Evolutionary conservation across 305 asterid genomes (phyloP).

Genomic region (Lippia alba): DNA sequence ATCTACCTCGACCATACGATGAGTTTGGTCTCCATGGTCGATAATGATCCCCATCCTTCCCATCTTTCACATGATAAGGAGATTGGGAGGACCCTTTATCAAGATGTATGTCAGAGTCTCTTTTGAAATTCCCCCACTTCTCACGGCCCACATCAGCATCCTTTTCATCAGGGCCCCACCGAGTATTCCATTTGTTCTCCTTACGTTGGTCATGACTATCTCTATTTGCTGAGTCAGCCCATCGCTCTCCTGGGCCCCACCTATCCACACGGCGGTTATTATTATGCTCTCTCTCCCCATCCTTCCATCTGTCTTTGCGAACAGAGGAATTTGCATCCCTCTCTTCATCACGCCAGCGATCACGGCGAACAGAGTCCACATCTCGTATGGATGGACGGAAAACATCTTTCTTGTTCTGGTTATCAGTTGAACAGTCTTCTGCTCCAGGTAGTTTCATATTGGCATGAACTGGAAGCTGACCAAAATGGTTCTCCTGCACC

Average conservation of each 20-base stretch:
- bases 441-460: conserved; percentile 54
- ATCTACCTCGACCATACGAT: conserved; percentile 75
- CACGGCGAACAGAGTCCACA: conserved; percentile 73
- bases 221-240: conserved; percentile 75
- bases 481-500: conserved; percentile 66
- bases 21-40: conserved; percentile 82
- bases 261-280: conserved; percentile 69
- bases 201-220: conserved; percentile 81
- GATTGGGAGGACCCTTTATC: conserved; percentile 61
- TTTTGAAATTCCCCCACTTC: conserved; percentile 66
- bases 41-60: conserved; percentile 72
- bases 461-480: conserved; percentile 42
- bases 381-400: conserved; percentile 91
- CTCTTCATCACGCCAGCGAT: conserved; percentile 96
- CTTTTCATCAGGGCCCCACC: conserved; percentile 89
- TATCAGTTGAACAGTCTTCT: conserved; percentile 54
- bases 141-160: conserved; percentile 61
- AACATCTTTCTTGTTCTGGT: conserved; percentile 74
- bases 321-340: conserved; percentile 77
- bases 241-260: conserved; percentile 71
- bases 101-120: conserved; percentile 57
- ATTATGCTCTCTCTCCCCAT: conserved; percentile 71
- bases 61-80: conserved; percentile 67
- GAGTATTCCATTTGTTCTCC: conserved; percentile 90
- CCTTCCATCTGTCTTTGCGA: conserved; percentile 86